A percentile compares a stretch with the other conserved stretches of the same genome.
phyloP scores from a whole-genome alignment of 441 rosid genomes.

The Gossypium aridum region DNA sequence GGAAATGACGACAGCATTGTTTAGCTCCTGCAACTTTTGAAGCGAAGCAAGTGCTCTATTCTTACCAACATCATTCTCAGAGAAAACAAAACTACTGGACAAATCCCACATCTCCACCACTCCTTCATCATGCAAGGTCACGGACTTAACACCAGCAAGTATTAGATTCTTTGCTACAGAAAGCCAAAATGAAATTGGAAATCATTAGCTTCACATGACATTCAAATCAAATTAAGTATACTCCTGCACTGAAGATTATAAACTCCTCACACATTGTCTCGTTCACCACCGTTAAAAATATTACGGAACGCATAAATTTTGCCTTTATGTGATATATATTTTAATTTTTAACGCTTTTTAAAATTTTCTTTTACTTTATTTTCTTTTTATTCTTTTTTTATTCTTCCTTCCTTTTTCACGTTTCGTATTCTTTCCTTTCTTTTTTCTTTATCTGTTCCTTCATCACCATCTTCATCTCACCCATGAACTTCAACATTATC shows the following conservation, averaged over 20 bases:
- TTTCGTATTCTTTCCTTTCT: too few relatives aligned
- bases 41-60: conserved; percentile 84
- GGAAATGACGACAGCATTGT: conserved; percentile 74
- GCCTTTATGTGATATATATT: too few relatives aligned
- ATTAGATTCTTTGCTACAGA: conserved; percentile 52
- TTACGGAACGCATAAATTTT: too few relatives aligned
- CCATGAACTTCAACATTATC: too few relatives aligned
- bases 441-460: too few relatives aligned
- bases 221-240: neutral
- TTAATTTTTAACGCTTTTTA: too few relatives aligned
- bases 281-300: too few relatives aligned
- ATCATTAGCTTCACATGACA: neutral
- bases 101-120: conserved; percentile 83
- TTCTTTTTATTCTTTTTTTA: too few relatives aligned
- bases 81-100: conserved; percentile 72
- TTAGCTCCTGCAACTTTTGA: conserved; percentile 86
- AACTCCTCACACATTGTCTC: neutral
- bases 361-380: too few relatives aligned
- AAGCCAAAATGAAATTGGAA: neutral
- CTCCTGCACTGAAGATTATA: neutral
- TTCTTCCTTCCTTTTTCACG: too few relatives aligned
- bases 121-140: conserved; percentile 82
- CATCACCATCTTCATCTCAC: too few relatives aligned
- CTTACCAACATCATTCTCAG: conserved; percentile 81
- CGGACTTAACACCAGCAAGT: conserved; percentile 96